A percentile compares a stretch with the other conserved stretches of the same genome.
Conservation (phyloP, 2,329 filamentous ascomycete species). For the Diaporthe vaccinii region DNA sequence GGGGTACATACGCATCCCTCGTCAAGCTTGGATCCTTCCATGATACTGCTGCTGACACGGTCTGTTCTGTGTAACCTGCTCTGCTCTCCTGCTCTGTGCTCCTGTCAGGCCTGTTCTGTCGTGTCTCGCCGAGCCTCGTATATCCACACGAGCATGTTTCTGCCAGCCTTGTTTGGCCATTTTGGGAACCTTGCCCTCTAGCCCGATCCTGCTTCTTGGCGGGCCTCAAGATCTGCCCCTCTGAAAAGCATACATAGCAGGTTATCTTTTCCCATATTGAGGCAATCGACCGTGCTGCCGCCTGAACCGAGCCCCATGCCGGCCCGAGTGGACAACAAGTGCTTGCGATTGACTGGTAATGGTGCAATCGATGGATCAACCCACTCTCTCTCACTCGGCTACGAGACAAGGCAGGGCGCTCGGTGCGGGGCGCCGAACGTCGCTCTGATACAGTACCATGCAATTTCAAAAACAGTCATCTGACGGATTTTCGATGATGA, state of each 20-base stretch:
- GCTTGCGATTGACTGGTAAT: conserved; percentile 19
- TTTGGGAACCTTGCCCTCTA: conserved; percentile 9
- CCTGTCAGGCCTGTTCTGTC: neutral
- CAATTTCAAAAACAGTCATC: conserved; percentile 33
- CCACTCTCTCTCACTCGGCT: conserved; percentile 30
- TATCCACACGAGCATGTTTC: conserved; percentile 30
- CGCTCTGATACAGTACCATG: conserved; percentile 28
- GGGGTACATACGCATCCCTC: conserved; percentile 25
- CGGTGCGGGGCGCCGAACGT: conserved; percentile 20
- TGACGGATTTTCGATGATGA: conserved; percentile 30
- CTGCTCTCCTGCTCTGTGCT: neutral
- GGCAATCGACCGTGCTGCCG: conserved; percentile 2
- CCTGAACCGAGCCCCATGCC: conserved; percentile 23
- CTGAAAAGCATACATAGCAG: neutral
- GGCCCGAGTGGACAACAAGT: neutral
- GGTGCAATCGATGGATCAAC: conserved; percentile 30
- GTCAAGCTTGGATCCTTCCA: conserved; percentile 22
- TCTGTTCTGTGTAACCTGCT: neutral
- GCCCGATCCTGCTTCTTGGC: conserved; percentile 12
- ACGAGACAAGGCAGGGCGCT: conserved; percentile 28
- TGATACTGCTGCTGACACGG: conserved; percentile 13
- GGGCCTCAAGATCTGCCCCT: conserved; percentile 23
- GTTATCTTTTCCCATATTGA: neutral
- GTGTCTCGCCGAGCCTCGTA: conserved; percentile 17
- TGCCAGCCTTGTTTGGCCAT: conserved; percentile 29